Percentiles rank a stretch among this genome's conserved stretches.
These are phyloP conservation scores for Beauveria varroae DNA, from an alignment of 2,329 filamentous ascomycete species.

Conservation along the genomic window DNA sequence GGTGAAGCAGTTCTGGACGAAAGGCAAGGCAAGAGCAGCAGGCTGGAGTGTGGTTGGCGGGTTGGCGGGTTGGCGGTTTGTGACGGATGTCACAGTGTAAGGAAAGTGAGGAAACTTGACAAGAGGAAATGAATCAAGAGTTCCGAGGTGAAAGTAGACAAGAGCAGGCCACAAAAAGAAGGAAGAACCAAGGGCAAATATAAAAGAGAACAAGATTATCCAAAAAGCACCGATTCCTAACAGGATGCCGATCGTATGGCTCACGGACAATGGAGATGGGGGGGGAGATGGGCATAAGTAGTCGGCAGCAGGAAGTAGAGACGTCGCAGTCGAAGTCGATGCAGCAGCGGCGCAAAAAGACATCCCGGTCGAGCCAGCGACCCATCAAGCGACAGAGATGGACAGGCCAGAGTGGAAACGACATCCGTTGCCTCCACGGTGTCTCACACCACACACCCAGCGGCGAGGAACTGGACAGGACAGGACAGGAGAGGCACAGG, in stretches of 20 bases:
- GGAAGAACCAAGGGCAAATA: slow-evolving; percentile 42
- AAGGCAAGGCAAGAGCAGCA: slow-evolving; percentile 13
- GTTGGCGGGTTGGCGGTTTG: not conserved
- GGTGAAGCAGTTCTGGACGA: slow-evolving; percentile 4
- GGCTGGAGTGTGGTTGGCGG: not conserved
- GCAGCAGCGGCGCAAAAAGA: not conserved
- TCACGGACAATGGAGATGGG: slow-evolving; percentile 29
- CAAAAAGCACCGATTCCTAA: slow-evolving; percentile 33
- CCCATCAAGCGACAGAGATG: slow-evolving; percentile 11
- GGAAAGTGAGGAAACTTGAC: slow-evolving; percentile 37
- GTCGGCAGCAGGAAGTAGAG: not conserved
- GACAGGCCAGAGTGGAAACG: slow-evolving; percentile 8
- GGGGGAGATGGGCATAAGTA: slow-evolving; percentile 46
- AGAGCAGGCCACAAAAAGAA: slow-evolving; percentile 39
- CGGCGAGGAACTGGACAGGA: not conserved
- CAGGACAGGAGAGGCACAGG: not conserved
- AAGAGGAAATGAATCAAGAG: slow-evolving; percentile 26
- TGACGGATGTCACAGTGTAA: slow-evolving; percentile 24
- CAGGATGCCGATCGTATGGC: slow-evolving; percentile 42
- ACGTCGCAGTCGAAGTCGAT: slow-evolving; percentile 4
- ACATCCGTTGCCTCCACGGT: slow-evolving; percentile 8
- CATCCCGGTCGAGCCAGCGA: slow-evolving; percentile 5
- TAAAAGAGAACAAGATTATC: slow-evolving; percentile 37
- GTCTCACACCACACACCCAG: slow-evolving; percentile 7
- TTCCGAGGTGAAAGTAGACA: slow-evolving; percentile 7